Evolutionary conservation across 75 land plant genomes (phyloP), one percentile per base, ranked within the genome.

Genomic region (Cryptomeria japonica): DNA sequence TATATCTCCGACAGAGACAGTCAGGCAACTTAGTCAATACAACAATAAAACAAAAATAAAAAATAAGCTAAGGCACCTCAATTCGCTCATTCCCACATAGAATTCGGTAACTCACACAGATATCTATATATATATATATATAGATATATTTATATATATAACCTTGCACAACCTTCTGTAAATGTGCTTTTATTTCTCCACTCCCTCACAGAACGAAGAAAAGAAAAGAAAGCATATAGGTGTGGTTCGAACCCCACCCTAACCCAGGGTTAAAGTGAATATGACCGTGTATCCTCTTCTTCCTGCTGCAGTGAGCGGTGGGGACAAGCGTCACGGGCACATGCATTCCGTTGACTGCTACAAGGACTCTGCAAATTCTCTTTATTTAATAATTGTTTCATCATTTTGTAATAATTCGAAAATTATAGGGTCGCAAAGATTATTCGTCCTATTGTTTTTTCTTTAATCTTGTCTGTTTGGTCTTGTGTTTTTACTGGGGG

Each of bases 361-460:
- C 49, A 36, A 85, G 16, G 32, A 3, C 55, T 53, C 85, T 53
- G 36, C 85, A 34, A 51, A 41, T 38, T 79, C 46, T 49, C 34
- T 82, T 46, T 80, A 25, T 38, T 82, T 44, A 82, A 82, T 82
- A 46, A 82, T 82, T 49, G 84, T 31, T 37, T 39, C 56, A 85
- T 85, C 39, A 85, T 85, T 85, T 85, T 37, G 86, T 85, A 85
- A 85, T 85, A 85, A 85, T 85, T 49, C 55, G 64, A 36, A 85
- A 53, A 85, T 85, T 36, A 85, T 85, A 53, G 41, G 64, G 5
- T 8, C 61, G 36, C 58, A 51, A 51, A 51, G 86, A 85, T 85
- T 56, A 85, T 85, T 85, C 86, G 84, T 82, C 84, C 84, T 82
- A 82, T 85, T 85, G 86, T 32, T 56, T 51, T 85, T 49, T 37